Percentiles rank a stretch among this genome's conserved stretches.
phyloP scores from a whole-genome alignment of 2,329 filamentous ascomycete genomes.

The Didymella pomorum region DNA sequence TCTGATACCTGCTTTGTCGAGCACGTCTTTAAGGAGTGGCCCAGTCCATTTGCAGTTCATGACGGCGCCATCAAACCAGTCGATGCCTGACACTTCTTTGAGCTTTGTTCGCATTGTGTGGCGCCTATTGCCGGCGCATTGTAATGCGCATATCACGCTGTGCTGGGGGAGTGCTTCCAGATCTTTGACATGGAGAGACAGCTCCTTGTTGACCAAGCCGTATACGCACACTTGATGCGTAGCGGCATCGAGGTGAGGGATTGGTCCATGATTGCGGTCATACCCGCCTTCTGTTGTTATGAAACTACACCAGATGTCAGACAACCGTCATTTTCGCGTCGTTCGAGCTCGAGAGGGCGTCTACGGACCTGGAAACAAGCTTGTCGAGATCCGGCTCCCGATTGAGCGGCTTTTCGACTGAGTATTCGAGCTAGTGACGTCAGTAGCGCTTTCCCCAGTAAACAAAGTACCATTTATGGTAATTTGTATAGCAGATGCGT shows the following conservation, averaged over 20 bases:
- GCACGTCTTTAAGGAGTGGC: conserved; percentile 61
- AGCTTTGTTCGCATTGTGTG: conserved; percentile 68
- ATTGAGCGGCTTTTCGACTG: conserved; percentile 58
- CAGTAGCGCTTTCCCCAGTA: conserved; percentile 11
- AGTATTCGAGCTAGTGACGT: conserved; percentile 50
- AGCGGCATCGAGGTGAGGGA: conserved; percentile 57
- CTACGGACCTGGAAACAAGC: conserved; percentile 53
- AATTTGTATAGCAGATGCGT: conserved; percentile 13
- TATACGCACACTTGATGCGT: conserved; percentile 58
- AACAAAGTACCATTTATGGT: conserved; percentile 31
- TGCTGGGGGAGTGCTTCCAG: conserved; percentile 62
- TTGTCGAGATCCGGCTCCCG: conserved; percentile 57
- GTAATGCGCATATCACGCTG: conserved; percentile 63
- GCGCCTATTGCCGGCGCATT: conserved; percentile 68
- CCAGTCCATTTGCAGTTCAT: conserved; percentile 67
- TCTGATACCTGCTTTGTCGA: conserved; percentile 56
- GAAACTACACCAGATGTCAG: conserved; percentile 50
- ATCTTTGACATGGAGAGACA: conserved; percentile 58
- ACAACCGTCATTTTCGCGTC: background rate
- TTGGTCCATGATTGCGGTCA: conserved; percentile 65
- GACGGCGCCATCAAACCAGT: conserved; percentile 67
- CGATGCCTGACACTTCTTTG: conserved; percentile 66
- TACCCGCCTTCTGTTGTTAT: conserved; percentile 60
- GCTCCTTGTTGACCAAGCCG: conserved; percentile 56
- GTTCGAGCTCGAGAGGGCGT: background rate